Evolutionary conservation across 1,284 basidiomycete genomes (phyloP).

Genomic region (Athelia psychrophila): DNA sequence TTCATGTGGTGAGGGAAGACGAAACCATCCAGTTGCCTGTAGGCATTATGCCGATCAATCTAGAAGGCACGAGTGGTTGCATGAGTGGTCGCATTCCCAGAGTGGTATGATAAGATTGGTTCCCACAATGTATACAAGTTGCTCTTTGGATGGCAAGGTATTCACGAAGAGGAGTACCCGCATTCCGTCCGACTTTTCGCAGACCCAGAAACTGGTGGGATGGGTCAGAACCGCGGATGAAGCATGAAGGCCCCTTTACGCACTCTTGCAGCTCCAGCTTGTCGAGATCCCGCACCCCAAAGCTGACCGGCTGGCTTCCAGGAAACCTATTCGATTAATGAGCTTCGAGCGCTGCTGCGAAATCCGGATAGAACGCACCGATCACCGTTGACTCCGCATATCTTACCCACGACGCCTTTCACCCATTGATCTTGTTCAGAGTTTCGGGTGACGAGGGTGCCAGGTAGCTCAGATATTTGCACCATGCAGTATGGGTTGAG

Average conservation of each 20-base stretch:
- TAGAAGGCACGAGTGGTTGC: conserved; percentile 27
- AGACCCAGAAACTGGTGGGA: conserved; percentile 88
- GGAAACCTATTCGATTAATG: conserved; percentile 65
- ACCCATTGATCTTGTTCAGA: conserved; percentile 64
- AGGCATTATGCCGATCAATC: conserved; percentile 96
- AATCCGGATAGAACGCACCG: conserved; percentile 35
- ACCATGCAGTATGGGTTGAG: no score
- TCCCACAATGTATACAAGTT: conserved; percentile 81
- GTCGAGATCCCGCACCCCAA: conserved; percentile 64
- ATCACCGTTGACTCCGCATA: conserved; percentile 63
- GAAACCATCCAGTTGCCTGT: conserved; percentile 72
- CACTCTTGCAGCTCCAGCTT: conserved; percentile 85
- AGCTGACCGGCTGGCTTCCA: conserved; percentile 92
- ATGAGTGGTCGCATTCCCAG: no score
- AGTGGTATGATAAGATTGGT: conserved; percentile 2
- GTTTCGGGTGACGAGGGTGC: conserved; percentile 47
- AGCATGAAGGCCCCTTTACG: conserved; percentile 24
- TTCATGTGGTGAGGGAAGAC: conserved; percentile 88
- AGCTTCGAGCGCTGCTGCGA: not conserved
- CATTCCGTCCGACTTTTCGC: conserved; percentile 99
- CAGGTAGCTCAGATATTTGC: conserved; percentile 64
- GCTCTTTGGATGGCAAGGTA: conserved; percentile 51
- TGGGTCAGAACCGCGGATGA: conserved; percentile 3
- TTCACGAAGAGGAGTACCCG: conserved; percentile 87
- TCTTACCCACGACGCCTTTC: conserved; percentile 54